These are phyloP conservation scores for Sporisorium graminicola DNA, from an alignment of 1,284 basidiomycete genomes.

Conservation along the genomic window DNA sequence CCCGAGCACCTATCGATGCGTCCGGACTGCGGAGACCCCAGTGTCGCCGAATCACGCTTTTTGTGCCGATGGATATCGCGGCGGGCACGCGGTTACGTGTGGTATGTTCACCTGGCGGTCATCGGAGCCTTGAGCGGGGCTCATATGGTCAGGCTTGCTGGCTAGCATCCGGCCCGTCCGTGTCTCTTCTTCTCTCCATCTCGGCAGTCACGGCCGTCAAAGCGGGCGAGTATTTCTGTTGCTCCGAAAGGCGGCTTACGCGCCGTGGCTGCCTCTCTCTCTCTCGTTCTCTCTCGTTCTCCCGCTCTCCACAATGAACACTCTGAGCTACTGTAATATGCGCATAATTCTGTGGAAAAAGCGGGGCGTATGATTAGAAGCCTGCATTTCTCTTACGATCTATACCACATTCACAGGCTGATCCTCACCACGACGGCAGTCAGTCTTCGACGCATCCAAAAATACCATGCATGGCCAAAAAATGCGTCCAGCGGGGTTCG, in stretches of 20 bases:
- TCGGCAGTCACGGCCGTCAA: conserved; percentile 3
- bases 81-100: neutral
- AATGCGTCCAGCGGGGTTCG: conserved; percentile 15
- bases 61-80: neutral
- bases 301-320: no score
- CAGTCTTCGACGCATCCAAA: neutral
- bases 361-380: neutral
- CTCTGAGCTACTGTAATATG: no score
- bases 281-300: neutral
- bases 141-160: no score
- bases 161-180: no score
- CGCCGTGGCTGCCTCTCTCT: neutral
- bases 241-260: neutral
- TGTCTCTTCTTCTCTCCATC: neutral
- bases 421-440: neutral
- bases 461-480: neutral
- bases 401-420: no score
- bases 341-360: no score
- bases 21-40: neutral
- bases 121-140: no score
- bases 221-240: neutral
- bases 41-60: neutral
- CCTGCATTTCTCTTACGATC: neutral
- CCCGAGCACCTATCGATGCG: neutral
- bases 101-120: neutral